Percentiles rank a stretch among this genome's conserved stretches.
These are phyloP conservation scores for Fusarium gaditjirri DNA, from an alignment of 2,329 filamentous ascomycete genomes.

Conservation along the genomic window DNA sequence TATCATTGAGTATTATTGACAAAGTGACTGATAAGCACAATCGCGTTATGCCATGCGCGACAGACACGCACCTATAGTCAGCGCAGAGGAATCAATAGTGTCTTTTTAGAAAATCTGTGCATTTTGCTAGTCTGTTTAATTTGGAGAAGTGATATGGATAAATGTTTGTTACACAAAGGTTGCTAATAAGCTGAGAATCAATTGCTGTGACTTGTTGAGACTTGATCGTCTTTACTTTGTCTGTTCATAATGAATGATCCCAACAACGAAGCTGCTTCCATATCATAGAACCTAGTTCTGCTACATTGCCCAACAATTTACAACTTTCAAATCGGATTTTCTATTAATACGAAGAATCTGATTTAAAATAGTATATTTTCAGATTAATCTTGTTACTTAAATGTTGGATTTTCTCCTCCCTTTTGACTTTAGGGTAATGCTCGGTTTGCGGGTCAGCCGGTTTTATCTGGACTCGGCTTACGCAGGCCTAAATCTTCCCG, in stretches of 20 bases:
- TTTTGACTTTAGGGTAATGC: background rate
- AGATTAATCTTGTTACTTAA: background rate
- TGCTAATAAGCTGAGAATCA: background rate
- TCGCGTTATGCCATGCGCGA: background rate
- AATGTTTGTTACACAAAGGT: background rate
- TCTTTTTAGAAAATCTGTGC: background rate
- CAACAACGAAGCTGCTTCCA: background rate
- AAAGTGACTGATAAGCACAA: background rate
- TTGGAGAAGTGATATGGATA: no score
- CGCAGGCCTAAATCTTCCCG: background rate
- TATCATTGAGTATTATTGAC: background rate
- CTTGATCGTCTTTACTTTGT: background rate
- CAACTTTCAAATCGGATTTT: background rate
- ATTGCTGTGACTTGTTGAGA: no score
- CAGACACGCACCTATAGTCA: background rate
- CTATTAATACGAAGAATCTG: background rate
- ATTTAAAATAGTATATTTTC: background rate
- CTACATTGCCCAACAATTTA: background rate
- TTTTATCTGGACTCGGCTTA: background rate
- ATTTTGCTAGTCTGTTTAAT: background rate
- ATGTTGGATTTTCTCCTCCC: background rate
- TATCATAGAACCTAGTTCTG: background rate
- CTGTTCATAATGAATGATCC: rapidly evolving
- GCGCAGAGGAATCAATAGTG: background rate
- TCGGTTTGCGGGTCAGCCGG: background rate